Evolutionary conservation across 768 basidiomycete species (phyloP).

Genomic region (Podaxis sp.): DNA sequence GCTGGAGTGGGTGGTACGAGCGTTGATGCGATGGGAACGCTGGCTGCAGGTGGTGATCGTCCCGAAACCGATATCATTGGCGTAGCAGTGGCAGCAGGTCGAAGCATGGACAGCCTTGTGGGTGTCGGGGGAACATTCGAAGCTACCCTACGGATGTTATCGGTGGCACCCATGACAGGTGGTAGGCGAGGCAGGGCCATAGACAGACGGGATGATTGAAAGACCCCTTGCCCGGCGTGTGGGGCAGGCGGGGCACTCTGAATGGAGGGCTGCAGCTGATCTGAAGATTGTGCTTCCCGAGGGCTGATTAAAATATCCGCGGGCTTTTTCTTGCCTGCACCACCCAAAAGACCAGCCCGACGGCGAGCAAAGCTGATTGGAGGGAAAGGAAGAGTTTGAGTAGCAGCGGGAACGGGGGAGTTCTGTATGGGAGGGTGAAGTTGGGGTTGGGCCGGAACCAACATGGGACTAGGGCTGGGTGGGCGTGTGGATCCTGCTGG

Average conservation of each 20-base stretch:
- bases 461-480: slow-evolving; percentile 33
- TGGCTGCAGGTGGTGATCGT: slow-evolving; percentile 56
- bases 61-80: slow-evolving; percentile 32
- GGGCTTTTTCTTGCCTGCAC: slow-evolving; percentile 58
- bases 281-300: slow-evolving; percentile 51
- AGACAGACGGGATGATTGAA: slow-evolving; percentile 45
- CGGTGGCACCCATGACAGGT: slow-evolving; percentile 42
- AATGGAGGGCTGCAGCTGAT: slow-evolving; percentile 63
- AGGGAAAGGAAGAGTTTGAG: slow-evolving; percentile 60
- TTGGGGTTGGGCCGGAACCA: slow-evolving; percentile 26
- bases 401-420: slow-evolving; percentile 25
- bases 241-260: slow-evolving; percentile 77
- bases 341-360: slow-evolving; percentile 64
- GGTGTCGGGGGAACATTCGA: slow-evolving; percentile 73
- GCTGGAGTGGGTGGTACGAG: slow-evolving; percentile 71
- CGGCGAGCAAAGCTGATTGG: slow-evolving; percentile 79
- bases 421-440: slow-evolving; percentile 16
- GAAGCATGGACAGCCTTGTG: slow-evolving; percentile 56
- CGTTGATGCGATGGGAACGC: slow-evolving; percentile 66
- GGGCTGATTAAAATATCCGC: slow-evolving; percentile 81
- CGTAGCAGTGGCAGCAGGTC: slow-evolving; percentile 23
- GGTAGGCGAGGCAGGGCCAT: slow-evolving; percentile 73
- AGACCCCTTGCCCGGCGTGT: slow-evolving; percentile 43
- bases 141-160: slow-evolving; percentile 48
- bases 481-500: slow-evolving; percentile 26